Base-by-base conservation (phyloP, 2,329 filamentous ascomycete species). In the Phaeosphaeria sp. region DNA sequence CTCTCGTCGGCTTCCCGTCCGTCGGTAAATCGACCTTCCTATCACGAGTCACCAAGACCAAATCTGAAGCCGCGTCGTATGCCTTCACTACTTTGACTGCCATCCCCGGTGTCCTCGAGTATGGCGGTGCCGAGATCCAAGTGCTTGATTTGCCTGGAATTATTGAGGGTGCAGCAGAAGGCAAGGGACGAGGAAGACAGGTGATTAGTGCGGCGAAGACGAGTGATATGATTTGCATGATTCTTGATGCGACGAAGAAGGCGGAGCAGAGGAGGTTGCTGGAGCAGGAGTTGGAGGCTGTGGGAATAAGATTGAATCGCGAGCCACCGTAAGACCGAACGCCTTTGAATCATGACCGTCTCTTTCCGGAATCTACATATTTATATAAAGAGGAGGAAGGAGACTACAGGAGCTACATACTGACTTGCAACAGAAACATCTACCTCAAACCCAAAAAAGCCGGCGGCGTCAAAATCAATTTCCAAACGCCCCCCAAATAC, bases 121-220 rank as follows among this genome's bases (percentile, higher is more conserved):
- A 99, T 79, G 95, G 93, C 13, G 96, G 95, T 52, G 95, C 95
- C 0, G 96, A 99, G 79, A 98, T 99, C 65, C 95, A 99, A 79
- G 90, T 99, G 64, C 89, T 99, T 58, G 95, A 99, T 88, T 81
- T 99, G 62, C 95, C 95, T 0, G 95, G 95, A 82, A 99, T 99
- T 74, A 99, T 99, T 72, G 96, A 99, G 77, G 95, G 95, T 59
- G 95, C 95, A 51, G 84, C 93, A 1, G 95, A 99, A 78, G 95
- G 95, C 43, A 99, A 99, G 81, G 95, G 95, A 18, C 84, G 96
- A 82, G 95, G 95, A 64, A 85, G 95, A 66, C 95, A 99, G 80
- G 95, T 99, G 62, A 99, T 99, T 72, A 96, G 91, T 55, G 95
- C 96, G 1, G 95, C 96, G 52, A 99, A 99, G 88, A 98, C 94